A percentile compares a stretch with the other conserved stretches of the same genome.
Conservation (phyloP, 257 asterid species). For the Nicotiana tomentosiformis region DNA sequence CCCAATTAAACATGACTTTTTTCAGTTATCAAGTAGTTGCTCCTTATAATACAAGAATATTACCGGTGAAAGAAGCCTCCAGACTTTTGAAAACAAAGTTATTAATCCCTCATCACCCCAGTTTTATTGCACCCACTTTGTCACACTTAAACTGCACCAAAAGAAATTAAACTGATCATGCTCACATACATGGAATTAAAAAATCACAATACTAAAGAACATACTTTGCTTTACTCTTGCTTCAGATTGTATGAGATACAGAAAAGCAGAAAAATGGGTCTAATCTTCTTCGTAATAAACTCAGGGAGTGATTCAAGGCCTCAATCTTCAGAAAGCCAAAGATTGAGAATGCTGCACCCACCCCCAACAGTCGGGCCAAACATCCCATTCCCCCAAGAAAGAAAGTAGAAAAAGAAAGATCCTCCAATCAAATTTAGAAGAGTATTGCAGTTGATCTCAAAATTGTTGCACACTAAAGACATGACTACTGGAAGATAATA, state of each 20-base stretch:
- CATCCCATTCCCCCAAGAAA: no score
- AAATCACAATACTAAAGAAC: not conserved
- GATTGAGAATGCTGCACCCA: not conserved
- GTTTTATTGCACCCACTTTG: slow-evolving; percentile 91
- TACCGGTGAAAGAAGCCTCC: slow-evolving; percentile 84
- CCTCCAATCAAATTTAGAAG: no score
- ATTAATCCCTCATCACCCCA: slow-evolving; percentile 93
- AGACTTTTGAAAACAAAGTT: slow-evolving; percentile 63
- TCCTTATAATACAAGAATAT: not conserved
- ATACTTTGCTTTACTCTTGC: not conserved
- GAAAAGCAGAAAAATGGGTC: not conserved
- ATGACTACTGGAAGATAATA: no score
- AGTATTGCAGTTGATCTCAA: no score
- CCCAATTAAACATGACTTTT: not conserved
- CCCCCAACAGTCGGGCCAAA: slow-evolving; percentile 63
- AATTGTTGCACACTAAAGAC: no score
- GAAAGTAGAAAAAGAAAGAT: no score
- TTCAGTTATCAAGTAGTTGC: not conserved
- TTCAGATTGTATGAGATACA: not conserved
- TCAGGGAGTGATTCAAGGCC: not conserved
- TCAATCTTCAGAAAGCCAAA: not conserved
- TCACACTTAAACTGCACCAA: slow-evolving; percentile 68
- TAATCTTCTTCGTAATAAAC: not conserved
- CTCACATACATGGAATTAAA: not conserved
- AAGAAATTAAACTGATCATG: slow-evolving; percentile 14